These are phyloP conservation scores for Lachnellula suecica DNA, from an alignment of 2,329 filamentous ascomycete species.

Conservation along the genomic window DNA sequence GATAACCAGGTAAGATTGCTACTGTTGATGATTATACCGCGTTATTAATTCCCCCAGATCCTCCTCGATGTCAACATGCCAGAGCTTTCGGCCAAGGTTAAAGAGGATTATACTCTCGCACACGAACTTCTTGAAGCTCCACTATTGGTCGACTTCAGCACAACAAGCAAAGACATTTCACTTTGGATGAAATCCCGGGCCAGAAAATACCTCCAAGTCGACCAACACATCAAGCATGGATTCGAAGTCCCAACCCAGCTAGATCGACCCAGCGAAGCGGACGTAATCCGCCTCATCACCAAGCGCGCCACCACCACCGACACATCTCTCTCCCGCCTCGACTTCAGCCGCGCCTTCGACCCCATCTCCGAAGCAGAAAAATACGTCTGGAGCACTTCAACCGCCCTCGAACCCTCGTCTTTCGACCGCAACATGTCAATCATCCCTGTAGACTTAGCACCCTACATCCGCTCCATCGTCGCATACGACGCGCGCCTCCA, in stretches of 20 bases:
- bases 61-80: constrained; percentile 27
- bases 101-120: constrained; percentile 53
- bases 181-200: constrained; percentile 29
- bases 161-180: constrained; percentile 23
- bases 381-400: constrained; percentile 30
- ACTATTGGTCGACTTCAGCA: constrained; percentile 17
- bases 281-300: constrained; percentile 24
- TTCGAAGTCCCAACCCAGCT: constrained; percentile 25
- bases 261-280: constrained; percentile 20
- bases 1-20: constrained; percentile 23
- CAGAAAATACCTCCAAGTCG: constrained; percentile 27
- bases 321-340: constrained; percentile 44
- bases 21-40: neutral
- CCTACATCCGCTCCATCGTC: constrained; percentile 85
- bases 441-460: constrained; percentile 77
- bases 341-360: constrained; percentile 60
- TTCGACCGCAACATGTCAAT: constrained; percentile 71
- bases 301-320: constrained; percentile 11
- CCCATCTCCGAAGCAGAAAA: constrained; percentile 55
- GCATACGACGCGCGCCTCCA: constrained; percentile 72
- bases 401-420: constrained; percentile 64
- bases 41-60: constrained; percentile 19
- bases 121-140: constrained; percentile 54
- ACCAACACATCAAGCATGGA: constrained; percentile 21
- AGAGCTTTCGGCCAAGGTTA: constrained; percentile 43